Evolutionary conservation across 2,329 filamentous ascomycete species (phyloP), one percentile per base, ranked within the genome.

Genomic region (Clarireedia monteithiana): DNA sequence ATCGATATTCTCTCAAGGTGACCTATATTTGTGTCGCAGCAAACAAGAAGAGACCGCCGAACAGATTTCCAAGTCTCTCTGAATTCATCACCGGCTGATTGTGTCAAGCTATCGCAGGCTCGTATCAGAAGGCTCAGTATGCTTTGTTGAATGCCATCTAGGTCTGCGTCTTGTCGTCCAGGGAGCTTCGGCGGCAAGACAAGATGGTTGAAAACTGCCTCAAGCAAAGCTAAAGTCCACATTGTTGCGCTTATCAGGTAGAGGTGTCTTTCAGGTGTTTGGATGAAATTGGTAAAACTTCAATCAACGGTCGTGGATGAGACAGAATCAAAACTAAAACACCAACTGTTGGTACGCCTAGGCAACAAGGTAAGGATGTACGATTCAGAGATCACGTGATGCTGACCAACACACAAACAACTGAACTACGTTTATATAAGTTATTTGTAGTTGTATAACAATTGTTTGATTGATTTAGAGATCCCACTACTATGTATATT

Each of bases 131-230:
- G 63, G 45, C 38, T 53, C n/a, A 70, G 44, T 3, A 73, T 56
- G 38, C 63, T 59, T 6, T 49, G 42, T 5, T 69, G 64, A 12
- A 72, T 59, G 4, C 52, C 51, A 12, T 69, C 66, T 10, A 68
- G 38, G n/a, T 69, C 58, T 26, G 57, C 12, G 53, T 75, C 73
- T 17, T 68, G 64, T 7, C 57, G 48, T 5, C 68, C 67, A 0
- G 74, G 75, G 2, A 77, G 57, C 38, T 70, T 61, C 6, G 71
- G 69, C n/a, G 74, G 75, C 0, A 77, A 60, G 14, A 74, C 72
- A 20, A 77, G 60, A 58, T 77, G 74, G 52, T 76, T 68, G 56
- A 72, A 71, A 12, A 73, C 60, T 6, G 62, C 58, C 44, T 59
- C 56, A 26, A 62, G 52, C 39, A 56, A 56, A 15, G 44, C 34